Percentiles rank a stretch among this genome's conserved stretches.
phyloP scores from a whole-genome alignment of 2,329 filamentous ascomycete genomes.

The Tolypocladium paradoxum region DNA sequence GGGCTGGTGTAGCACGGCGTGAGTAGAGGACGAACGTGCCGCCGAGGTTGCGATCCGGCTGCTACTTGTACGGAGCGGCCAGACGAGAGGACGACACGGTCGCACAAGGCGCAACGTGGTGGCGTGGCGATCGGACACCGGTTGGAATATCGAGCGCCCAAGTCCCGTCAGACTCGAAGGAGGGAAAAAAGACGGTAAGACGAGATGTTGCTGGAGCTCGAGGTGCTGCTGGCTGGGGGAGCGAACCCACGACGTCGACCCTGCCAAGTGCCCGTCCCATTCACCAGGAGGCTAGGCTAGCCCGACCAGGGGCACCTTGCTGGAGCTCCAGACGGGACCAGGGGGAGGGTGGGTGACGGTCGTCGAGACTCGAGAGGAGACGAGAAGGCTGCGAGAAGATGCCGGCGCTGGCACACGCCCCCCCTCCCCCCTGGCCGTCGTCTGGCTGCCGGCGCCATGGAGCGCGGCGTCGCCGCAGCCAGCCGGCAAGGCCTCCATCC shows the following conservation, averaged over 20 bases:
- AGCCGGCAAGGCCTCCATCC: neutral
- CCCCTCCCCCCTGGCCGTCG: neutral
- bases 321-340: neutral
- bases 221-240: neutral
- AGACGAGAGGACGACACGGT: conserved; percentile 1
- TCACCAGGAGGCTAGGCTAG: neutral
- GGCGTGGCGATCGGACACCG: conserved; percentile 1
- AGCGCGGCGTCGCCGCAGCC: neutral
- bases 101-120: conserved; percentile 3
- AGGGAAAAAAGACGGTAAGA: neutral
- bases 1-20: conserved; percentile 2
- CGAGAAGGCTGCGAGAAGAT: neutral
- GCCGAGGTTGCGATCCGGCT: conserved; percentile 2
- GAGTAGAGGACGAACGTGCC: conserved; percentile 1
- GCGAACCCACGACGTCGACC: neutral
- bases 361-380: neutral
- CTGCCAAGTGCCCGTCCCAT: neutral
- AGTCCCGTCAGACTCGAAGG: neutral
- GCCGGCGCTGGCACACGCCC: neutral
- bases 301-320: neutral
- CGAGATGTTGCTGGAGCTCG: neutral
- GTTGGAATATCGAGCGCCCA: neutral
- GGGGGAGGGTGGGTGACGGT: neutral
- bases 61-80: conserved; percentile 2
- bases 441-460: neutral